Evolutionary conservation across 345 rosid species (phyloP).

Genomic region (Rhizophora apiculata): DNA sequence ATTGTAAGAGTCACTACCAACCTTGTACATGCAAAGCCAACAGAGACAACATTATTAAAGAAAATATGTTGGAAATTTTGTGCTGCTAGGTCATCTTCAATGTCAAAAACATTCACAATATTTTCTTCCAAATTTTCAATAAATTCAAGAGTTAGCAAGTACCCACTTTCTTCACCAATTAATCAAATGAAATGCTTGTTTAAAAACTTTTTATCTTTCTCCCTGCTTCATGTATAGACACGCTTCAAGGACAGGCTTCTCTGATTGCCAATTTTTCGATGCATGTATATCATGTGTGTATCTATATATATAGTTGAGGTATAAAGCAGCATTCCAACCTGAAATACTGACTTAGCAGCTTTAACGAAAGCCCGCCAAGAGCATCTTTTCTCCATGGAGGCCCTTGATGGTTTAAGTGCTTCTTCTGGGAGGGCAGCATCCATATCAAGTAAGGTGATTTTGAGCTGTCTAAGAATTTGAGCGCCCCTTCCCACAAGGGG

Average conservation of each 20-base stretch:
- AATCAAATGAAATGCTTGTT: no score
- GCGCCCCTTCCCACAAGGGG: constrained; percentile 25
- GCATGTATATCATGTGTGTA: no score
- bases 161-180: no score
- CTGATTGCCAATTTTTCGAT: no score
- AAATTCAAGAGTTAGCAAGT: no score
- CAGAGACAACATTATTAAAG: neutral
- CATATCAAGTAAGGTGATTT: constrained; percentile 39
- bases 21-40: neutral
- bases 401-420: constrained; percentile 32
- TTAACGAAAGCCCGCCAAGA: constrained; percentile 38
- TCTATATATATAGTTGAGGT: neutral
- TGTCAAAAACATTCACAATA: no score
- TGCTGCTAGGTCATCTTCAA: no score
- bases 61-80: no score
- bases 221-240: no score
- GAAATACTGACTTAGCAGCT: constrained; percentile 34
- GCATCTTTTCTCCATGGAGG: constrained; percentile 21
- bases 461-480: constrained; percentile 34
- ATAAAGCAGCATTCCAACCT: constrained; percentile 18
- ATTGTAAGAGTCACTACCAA: neutral
- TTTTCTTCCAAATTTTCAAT: no score
- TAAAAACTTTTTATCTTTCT: no score
- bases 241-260: no score
- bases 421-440: constrained; percentile 37